Conservation (phyloP, 1,139 yeast species). For the Lodderomyces theae region DNA sequence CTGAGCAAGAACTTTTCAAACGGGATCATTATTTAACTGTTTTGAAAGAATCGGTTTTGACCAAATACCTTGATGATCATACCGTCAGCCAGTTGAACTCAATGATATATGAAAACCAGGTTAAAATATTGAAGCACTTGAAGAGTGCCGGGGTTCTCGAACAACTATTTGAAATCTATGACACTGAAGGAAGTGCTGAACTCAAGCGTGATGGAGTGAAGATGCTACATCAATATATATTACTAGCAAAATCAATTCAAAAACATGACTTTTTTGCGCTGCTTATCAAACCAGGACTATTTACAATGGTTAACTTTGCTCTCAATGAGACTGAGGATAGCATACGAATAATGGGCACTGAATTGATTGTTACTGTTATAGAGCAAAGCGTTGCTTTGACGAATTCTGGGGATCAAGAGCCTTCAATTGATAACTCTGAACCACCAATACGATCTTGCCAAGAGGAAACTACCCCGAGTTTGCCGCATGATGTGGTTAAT, state of each 20-base stretch:
- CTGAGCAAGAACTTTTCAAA: slow-evolving; percentile 56
- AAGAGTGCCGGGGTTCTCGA: slow-evolving; percentile 52
- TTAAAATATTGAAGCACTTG: slow-evolving; percentile 65
- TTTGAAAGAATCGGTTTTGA: slow-evolving; percentile 81
- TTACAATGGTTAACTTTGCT: slow-evolving; percentile 71
- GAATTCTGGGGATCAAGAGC: slow-evolving; percentile 29
- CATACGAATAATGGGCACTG: slow-evolving; percentile 73
- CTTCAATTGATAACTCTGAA: neutral
- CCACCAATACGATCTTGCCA: neutral
- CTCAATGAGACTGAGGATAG: slow-evolving; percentile 50
- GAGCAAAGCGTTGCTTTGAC: slow-evolving; percentile 78
- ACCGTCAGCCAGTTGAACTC: slow-evolving; percentile 63
- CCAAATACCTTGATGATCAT: slow-evolving; percentile 77
- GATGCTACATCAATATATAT: slow-evolving; percentile 76
- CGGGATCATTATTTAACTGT: slow-evolving; percentile 77
- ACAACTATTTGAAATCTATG: slow-evolving; percentile 57
- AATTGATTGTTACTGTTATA: slow-evolving; percentile 72
- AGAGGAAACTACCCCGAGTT: neutral
- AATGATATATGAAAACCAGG: slow-evolving; percentile 66
- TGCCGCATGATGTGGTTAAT: neutral
- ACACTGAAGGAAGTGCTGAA: slow-evolving; percentile 13
- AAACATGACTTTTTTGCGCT: slow-evolving; percentile 63
- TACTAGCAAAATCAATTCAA: slow-evolving; percentile 72
- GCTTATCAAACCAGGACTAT: slow-evolving; percentile 66
- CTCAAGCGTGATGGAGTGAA: slow-evolving; percentile 63